Evolutionary conservation across 164 flowering plant genomes (phyloP).

Genomic region (Kingdonia uniflora): DNA sequence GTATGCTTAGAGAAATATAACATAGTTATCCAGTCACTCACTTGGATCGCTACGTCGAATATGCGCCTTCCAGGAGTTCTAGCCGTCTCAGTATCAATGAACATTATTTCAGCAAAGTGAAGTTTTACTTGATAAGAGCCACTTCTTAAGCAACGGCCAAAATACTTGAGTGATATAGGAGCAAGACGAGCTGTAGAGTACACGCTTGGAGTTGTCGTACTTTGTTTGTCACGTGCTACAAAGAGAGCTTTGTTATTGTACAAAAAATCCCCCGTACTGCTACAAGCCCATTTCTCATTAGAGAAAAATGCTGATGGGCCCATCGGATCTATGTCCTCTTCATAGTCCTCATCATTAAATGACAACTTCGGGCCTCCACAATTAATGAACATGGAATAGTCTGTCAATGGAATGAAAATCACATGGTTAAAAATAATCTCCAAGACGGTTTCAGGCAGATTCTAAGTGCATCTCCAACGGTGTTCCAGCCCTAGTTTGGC

Average conservation of each 20-base stretch:
- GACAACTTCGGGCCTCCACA: constrained; percentile 47
- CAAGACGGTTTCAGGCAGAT: too few relatives aligned
- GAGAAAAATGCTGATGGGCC: constrained; percentile 34
- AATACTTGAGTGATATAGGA: constrained; percentile 30
- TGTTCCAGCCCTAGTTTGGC: too few relatives aligned
- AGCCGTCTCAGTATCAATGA: constrained; percentile 34
- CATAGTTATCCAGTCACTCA: constrained; percentile 16
- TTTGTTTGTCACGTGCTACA: constrained; percentile 16
- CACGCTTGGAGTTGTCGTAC: constrained; percentile 15
- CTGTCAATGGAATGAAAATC: constrained; percentile 25
- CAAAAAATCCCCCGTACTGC: constrained; percentile 45
- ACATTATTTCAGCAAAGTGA: constrained; percentile 82
- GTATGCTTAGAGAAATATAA: too few relatives aligned
- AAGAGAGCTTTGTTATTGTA: constrained; percentile 13
- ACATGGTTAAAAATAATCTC: too few relatives aligned
- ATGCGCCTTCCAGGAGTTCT: constrained; percentile 54
- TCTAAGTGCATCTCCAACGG: too few relatives aligned
- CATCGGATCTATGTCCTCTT: constrained; percentile 22
- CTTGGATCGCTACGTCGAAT: constrained; percentile 79
- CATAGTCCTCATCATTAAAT: constrained; percentile 31
- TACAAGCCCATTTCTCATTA: constrained; percentile 45
- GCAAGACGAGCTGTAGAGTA: constrained; percentile 32
- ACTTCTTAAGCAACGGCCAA: constrained; percentile 23
- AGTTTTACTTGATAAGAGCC: constrained; percentile 71
- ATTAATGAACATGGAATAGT: constrained; percentile 52